Percentiles rank a stretch among this genome's conserved stretches.
Evolutionary conservation across 2,329 filamentous ascomycete species (phyloP).

Genomic region (Xylaria sp.): DNA sequence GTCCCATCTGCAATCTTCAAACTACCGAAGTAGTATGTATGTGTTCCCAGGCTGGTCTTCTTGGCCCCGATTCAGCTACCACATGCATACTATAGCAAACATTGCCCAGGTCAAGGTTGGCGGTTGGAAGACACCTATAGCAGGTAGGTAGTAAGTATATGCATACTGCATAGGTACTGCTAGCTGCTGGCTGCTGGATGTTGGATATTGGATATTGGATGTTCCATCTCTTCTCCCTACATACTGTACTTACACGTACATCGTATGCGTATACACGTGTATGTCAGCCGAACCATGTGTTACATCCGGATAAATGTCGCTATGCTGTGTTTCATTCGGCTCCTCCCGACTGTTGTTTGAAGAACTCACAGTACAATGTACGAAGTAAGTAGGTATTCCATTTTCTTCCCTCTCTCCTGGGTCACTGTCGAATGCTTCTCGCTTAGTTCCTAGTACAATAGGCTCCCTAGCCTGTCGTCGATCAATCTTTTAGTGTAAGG

Average conservation of each 20-base stretch:
- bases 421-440: slow-evolving; percentile 9
- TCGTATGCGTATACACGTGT: background rate
- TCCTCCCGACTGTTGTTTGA: slow-evolving; percentile 18
- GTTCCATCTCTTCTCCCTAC: background rate
- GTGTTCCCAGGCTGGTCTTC: background rate
- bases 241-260: too few relatives aligned
- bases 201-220: background rate
- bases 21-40: background rate
- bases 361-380: background rate
- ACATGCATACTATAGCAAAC: slow-evolving; percentile 2
- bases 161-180: too few relatives aligned
- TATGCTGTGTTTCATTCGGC: slow-evolving; percentile 18
- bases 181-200: too few relatives aligned
- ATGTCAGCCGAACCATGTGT: background rate
- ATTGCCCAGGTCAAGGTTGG: background rate
- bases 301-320: slow-evolving; percentile 25
- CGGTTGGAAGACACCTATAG: background rate
- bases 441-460: too few relatives aligned
- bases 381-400: background rate
- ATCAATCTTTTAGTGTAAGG: slow-evolving; percentile 33
- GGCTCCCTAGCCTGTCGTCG: slow-evolving; percentile 9
- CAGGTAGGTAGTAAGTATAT: background rate
- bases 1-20: background rate
- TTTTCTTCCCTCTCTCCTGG: background rate
- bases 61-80: background rate